Evolutionary conservation across 176 grass and related monocot genomes (phyloP), one percentile per base, ranked within the genome.

Genomic region (Zea mays): DNA sequence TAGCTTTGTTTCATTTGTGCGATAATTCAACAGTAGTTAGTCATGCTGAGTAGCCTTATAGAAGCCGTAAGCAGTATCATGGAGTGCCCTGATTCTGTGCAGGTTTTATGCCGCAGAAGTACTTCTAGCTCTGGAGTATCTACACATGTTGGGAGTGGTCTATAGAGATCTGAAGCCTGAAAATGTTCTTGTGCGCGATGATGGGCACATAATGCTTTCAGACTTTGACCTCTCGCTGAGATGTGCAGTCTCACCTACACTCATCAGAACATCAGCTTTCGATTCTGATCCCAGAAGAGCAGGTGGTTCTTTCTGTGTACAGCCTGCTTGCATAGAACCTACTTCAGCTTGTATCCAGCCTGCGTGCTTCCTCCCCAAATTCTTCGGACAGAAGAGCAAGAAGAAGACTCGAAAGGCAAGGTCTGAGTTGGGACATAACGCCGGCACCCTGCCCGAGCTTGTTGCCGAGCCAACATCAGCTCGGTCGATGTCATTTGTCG

Each of bases 71-170:
- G 14, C 65, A 72, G 48, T 88, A 44, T 85, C 49, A 51, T 71
- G 58, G 49, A 35, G 43, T 69, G 65, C 36, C 74, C 43, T 77
- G 45, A 75, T 62, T 79, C 10, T 64, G 62, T 47, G 27, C 89
- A 97, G 95, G 87, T 97, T 97, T 89, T 97, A 97, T 88, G 95
- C 86, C 49, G 91, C 95, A 21, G 95, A 97, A 84, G 91, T 97
- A 58, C 89, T 97, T 76, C 77, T 94, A 39, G 82, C 95, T 62
- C 72, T 97, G 2, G 95, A 97, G 79, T 94, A 97, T 79, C 87
- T 97, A 36, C 95, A 97, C 83, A 97, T 97, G 95, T 84, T 97
- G 57, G 95, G 95, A 44, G 88, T 97, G 3, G 84, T 97, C 14
- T 97, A 97, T 80, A 90, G 95, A 62, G 95, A 97, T 70, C 77